A percentile compares a stretch with the other conserved stretches of the same genome.
Conservation (phyloP, 1,139 yeast species). For the Taphrina sp. region DNA sequence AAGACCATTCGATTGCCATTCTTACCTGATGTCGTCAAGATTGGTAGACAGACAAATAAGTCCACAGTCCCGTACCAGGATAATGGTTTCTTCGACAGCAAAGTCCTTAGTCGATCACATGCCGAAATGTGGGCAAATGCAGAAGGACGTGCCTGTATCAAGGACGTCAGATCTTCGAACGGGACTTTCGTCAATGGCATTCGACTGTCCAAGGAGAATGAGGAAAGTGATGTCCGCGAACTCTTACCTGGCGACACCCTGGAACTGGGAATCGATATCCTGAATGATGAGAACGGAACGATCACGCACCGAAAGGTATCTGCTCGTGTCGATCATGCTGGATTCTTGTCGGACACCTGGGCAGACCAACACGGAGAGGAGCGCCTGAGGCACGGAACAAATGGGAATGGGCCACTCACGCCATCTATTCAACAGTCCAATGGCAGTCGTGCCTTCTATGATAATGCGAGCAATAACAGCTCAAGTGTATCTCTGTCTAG, state of each 20-base stretch:
- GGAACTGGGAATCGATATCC: conserved; percentile 85
- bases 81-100: conserved; percentile 90
- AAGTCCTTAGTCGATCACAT: conserved; percentile 89
- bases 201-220: conserved; percentile 61
- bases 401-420: background rate
- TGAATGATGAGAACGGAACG: conserved; percentile 37
- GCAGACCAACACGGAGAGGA: conserved; percentile 3
- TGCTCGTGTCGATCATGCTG: conserved; percentile 38
- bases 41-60: conserved; percentile 82
- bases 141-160: conserved; percentile 68
- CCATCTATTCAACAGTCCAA: background rate
- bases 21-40: conserved; percentile 75
- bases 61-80: conserved; percentile 71
- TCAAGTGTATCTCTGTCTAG: background rate
- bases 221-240: conserved; percentile 56
- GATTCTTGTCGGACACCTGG: conserved; percentile 32
- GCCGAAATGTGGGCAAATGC: conserved; percentile 82
- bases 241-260: conserved; percentile 72
- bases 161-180: conserved; percentile 86
- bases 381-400: conserved; percentile 4
- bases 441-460: background rate
- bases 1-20: conserved; percentile 78
- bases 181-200: conserved; percentile 87
- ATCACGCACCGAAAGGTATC: conserved; percentile 38
- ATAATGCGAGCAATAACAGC: background rate